Evolutionary conservation across 129 eudicot species (phyloP).

Genomic region (Helichrysum umbraculigerum): DNA sequence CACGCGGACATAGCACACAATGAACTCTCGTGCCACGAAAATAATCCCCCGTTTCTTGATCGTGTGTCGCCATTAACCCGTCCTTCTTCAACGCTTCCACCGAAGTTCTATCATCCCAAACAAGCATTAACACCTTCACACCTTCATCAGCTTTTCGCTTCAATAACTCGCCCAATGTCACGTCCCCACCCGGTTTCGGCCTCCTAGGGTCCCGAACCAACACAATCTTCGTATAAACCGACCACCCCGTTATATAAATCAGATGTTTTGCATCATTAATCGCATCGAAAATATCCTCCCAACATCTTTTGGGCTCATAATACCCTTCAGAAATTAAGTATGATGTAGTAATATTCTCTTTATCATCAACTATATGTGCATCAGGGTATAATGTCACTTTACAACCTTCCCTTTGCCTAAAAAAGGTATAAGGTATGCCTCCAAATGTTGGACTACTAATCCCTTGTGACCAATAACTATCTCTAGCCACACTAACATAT

Average conservation of each 20-base stretch:
- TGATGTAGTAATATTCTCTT: conserved; percentile 30
- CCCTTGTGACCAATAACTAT: conserved; percentile 84
- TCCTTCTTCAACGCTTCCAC: conserved; percentile 44
- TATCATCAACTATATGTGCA: conserved; percentile 69
- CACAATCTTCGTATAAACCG: conserved; percentile 60
- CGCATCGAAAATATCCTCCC: conserved; percentile 80
- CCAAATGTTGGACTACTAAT: conserved; percentile 43
- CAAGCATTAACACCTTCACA: conserved; percentile 66
- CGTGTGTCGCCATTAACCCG: conserved; percentile 92
- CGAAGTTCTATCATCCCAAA: conserved; percentile 91
- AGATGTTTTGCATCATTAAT: conserved; percentile 62
- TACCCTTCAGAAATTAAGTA: conserved; percentile 35
- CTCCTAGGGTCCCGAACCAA: conserved; percentile 65
- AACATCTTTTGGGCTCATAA: conserved; percentile 68
- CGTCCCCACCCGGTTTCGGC: conserved; percentile 49
- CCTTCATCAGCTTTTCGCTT: conserved; percentile 64
- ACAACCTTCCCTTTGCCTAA: conserved; percentile 69
- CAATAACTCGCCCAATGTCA: conserved; percentile 69
- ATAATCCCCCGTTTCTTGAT: conserved; percentile 67
- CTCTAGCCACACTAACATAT: conserved; percentile 45
- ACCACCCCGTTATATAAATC: conserved; percentile 87
- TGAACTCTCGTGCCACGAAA: conserved; percentile 60
- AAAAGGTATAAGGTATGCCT: conserved; percentile 71
- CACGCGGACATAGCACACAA: conserved; percentile 69
- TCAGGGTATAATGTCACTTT: conserved; percentile 76